Evolutionary conservation across 179 eudicot genomes (phyloP), one percentile per base, ranked within the genome.

Genomic region (Beta corolliflora): DNA sequence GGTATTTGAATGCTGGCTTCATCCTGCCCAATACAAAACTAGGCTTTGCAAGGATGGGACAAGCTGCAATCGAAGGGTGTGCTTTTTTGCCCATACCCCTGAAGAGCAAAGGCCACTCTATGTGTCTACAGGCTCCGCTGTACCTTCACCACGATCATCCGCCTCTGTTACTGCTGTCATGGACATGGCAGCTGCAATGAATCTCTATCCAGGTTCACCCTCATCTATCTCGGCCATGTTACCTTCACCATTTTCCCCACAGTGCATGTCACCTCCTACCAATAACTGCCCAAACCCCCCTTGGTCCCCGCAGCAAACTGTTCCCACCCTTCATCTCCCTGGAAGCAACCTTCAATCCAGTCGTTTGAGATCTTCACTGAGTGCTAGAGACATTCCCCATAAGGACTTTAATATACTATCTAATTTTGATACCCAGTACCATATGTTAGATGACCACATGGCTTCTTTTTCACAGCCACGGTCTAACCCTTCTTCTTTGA

Each of bases 1-100:
- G 12, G 92, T 91, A 55, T 91, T 91, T 82, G 94, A 91, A 84
- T 88, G 91, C 77, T 91, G 94, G 94, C 90, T 91, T 52, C 94
- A 91, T 75, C 94, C 92, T 0, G 94, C 92, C 74, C 92, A 89
- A 44, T 91, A 91, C 71, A 87, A 89, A 2, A 91, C 94, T n/a
- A 81, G 91, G 46, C 87, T 90, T 7, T 91, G 92, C 77, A 91
- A 91, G 73, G 94, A 91, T 76, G 92, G 91, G 21, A 87, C 87
- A 0, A 81, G 86, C 81, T 91, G 94, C 86, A 86, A 87, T 9
- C 81, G 94, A 66, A 84, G 92, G 80, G 92, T 91, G 3, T 91
- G 94, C 78, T 91, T 91, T 73, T 91, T 91, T 82, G 94, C 94
- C 50, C 94, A 91, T 81, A 66, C 73, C 0, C 85, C 86, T 14